phyloP scores from a whole-genome alignment of 1,284 basidiomycete genomes.

The Exobasidium cylindrosporum region DNA sequence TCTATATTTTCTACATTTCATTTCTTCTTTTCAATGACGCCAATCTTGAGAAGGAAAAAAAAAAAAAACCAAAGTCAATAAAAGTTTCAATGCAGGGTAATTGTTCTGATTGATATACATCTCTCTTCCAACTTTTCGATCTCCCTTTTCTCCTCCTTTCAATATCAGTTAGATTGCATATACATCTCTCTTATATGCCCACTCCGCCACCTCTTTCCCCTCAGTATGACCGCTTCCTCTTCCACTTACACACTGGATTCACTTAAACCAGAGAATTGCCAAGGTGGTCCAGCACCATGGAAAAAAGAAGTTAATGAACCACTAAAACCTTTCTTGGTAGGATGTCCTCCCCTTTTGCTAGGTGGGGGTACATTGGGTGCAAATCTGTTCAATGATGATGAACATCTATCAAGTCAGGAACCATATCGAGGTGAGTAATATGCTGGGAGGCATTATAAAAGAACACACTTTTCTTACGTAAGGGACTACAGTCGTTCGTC shows the following conservation, averaged over 20 bases:
- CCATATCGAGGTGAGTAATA: constrained; percentile 18
- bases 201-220: no score
- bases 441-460: constrained; percentile 10
- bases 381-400: constrained; percentile 46
- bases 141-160: no score
- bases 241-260: not conserved
- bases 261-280: not conserved
- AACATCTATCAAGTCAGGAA: constrained; percentile 14
- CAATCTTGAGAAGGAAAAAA: no score
- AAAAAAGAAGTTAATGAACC: not conserved
- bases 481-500: constrained; percentile 60
- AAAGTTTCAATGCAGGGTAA: no score
- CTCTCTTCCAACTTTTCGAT: no score
- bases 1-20: no score
- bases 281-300: constrained; percentile 2
- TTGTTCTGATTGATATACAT: no score
- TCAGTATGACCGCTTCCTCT: not conserved
- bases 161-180: no score
- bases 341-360: constrained; percentile 41
- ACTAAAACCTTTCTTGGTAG: not conserved
- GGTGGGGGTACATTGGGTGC: constrained; percentile 48
- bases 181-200: no score
- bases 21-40: no score
- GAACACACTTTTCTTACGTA: not conserved
- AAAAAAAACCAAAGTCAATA: no score